Conservation (phyloP, 192 early-diverging fungal genomes). For the Paraglomus brasilianum region DNA sequence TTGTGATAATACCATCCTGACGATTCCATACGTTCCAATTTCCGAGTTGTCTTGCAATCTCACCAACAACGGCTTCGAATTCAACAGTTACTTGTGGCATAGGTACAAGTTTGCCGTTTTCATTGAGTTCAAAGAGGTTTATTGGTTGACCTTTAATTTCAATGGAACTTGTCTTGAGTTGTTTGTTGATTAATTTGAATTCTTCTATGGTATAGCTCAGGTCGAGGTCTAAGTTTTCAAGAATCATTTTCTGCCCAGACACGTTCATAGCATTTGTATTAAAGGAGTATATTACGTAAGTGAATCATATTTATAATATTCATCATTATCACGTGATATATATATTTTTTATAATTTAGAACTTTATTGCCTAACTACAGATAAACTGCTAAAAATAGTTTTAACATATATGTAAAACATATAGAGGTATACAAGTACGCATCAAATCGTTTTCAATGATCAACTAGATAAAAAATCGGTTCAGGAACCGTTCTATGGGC, state of each 20-base stretch:
- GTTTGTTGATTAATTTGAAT: conserved; percentile 28
- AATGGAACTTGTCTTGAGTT: conserved; percentile 11
- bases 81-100: conserved; percentile 17
- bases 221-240: conserved; percentile 16
- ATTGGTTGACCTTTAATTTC: conserved; percentile 24
- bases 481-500: too few relatives aligned
- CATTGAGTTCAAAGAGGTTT: conserved; percentile 27
- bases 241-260: not conserved
- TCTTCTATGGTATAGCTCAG: conserved; percentile 25
- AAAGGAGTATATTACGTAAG: conserved; percentile 7
- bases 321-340: too few relatives aligned
- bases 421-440: too few relatives aligned
- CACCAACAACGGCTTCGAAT: conserved; percentile 16
- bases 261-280: not conserved
- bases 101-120: conserved; percentile 21
- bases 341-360: too few relatives aligned
- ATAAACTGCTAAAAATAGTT: too few relatives aligned
- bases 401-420: too few relatives aligned
- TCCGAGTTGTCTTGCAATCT: conserved; percentile 29
- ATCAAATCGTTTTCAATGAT: too few relatives aligned
- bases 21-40: conserved; percentile 23
- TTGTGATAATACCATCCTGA: conserved; percentile 24
- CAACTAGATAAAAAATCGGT: too few relatives aligned
- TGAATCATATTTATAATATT: too few relatives aligned
- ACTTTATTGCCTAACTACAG: conserved; percentile 13